Evolutionary conservation across 2,329 filamentous ascomycete genomes (phyloP).

Genomic region (Cladosporium sp.): DNA sequence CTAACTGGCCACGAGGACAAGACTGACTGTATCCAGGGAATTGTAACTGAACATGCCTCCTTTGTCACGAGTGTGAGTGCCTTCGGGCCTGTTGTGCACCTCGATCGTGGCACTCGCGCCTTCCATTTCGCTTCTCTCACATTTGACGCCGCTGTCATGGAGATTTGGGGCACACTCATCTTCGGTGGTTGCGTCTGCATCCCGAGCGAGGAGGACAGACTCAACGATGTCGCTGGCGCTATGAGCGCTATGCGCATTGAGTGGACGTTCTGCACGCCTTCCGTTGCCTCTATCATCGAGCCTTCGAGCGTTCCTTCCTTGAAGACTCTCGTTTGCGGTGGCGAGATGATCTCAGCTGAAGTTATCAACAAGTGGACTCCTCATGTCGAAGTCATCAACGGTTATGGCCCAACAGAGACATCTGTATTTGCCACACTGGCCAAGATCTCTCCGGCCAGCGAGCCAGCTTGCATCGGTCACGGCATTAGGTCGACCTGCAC

Average conservation of each 20-base stretch:
- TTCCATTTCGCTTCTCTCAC: slow-evolving; percentile 16
- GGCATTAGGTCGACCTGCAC: slow-evolving; percentile 6
- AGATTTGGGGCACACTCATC: slow-evolving; percentile 35
- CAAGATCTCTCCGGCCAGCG: slow-evolving; percentile 4
- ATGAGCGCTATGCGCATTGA: slow-evolving; percentile 37
- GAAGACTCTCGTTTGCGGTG: slow-evolving; percentile 36
- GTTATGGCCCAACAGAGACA: slow-evolving; percentile 19
- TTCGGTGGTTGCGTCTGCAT: slow-evolving; percentile 47
- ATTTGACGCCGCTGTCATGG: slow-evolving; percentile 31
- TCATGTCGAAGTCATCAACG: slow-evolving; percentile 17
- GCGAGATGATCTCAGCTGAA: slow-evolving; percentile 20
- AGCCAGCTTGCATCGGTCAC: slow-evolving; percentile 12
- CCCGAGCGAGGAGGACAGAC: slow-evolving; percentile 41
- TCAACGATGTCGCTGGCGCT: slow-evolving; percentile 45
- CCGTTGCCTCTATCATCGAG: slow-evolving; percentile 37
- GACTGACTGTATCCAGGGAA: too few species aligned
- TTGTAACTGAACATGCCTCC: slow-evolving; percentile 10
- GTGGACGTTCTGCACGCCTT: slow-evolving; percentile 43
- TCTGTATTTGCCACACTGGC: slow-evolving; percentile 14
- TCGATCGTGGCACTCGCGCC: slow-evolving; percentile 8
- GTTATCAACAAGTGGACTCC: slow-evolving; percentile 18
- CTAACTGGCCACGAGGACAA: too few species aligned
- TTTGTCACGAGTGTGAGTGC: slow-evolving; percentile 4
- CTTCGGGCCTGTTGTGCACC: background rate
- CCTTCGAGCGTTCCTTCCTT: slow-evolving; percentile 36